Percentiles rank a stretch among this genome's conserved stretches.
Conservation (phyloP, 768 basidiomycete species). For the Mycena belliarum region DNA sequence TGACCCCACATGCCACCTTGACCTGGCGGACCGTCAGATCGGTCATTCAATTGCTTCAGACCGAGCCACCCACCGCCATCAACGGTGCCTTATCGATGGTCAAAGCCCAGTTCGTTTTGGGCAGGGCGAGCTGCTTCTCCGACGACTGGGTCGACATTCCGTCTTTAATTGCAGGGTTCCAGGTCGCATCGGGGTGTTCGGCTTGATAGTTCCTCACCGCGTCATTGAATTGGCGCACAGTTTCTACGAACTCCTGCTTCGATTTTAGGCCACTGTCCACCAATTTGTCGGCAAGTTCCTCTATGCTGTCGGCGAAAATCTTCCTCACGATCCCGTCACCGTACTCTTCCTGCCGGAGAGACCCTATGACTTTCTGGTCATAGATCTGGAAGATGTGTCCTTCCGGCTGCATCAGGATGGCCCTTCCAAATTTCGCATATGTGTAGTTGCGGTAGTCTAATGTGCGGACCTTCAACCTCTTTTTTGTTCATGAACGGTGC, state of each 20-base stretch:
- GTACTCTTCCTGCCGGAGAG: conserved; percentile 66
- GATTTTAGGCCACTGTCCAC: conserved; percentile 46
- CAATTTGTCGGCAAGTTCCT: conserved; percentile 53
- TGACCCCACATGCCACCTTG: conserved; percentile 68
- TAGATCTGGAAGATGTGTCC: conserved; percentile 68
- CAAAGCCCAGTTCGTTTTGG: conserved; percentile 74
- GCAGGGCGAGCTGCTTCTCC: conserved; percentile 31
- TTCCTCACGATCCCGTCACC: conserved; percentile 61
- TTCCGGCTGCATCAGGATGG: conserved; percentile 58
- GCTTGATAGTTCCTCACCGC: conserved; percentile 41
- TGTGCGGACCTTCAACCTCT: not conserved
- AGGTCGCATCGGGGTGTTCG: conserved; percentile 37
- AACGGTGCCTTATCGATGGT: conserved; percentile 54
- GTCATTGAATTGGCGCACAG: conserved; percentile 51
- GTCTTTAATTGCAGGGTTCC: conserved; percentile 70
- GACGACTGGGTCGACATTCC: conserved; percentile 54
- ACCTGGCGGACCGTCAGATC: conserved; percentile 26
- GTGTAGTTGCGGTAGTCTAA: conserved; percentile 70
- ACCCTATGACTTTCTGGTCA: conserved; percentile 46
- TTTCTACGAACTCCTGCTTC: conserved; percentile 42
- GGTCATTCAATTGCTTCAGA: not conserved
- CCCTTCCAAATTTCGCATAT: conserved; percentile 67
- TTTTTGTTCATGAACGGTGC: not conserved
- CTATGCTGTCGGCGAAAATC: conserved; percentile 46
- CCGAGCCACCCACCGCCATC: conserved; percentile 40